phyloP scores from a whole-genome alignment of 2,329 filamentous ascomycete genomes.

The Aureobasidium subglaciale region DNA sequence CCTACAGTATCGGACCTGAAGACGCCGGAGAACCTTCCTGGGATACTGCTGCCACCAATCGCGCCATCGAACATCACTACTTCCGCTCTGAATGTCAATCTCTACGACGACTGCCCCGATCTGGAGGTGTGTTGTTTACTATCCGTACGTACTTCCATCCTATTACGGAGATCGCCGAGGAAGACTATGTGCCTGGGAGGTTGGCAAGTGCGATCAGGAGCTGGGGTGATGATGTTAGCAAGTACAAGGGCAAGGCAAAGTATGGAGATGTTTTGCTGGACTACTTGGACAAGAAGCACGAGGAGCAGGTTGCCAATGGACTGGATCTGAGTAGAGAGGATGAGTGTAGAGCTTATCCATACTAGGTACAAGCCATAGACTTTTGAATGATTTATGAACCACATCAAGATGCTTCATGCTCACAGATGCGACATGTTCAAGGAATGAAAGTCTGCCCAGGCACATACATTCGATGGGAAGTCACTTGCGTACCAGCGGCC shows the following conservation, averaged over 20 bases:
- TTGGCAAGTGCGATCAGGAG: constrained; percentile 72
- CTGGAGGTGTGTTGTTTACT: constrained; percentile 57
- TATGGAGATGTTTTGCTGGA: constrained; percentile 68
- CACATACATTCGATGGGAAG: too few species aligned
- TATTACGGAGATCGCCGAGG: constrained; percentile 58
- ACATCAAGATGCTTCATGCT: too few species aligned
- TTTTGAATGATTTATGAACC: too few species aligned
- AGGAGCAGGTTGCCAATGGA: constrained; percentile 63
- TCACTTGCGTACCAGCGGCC: too few species aligned
- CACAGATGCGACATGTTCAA: too few species aligned
- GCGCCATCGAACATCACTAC: constrained; percentile 63
- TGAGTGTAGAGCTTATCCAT: constrained; percentile 57
- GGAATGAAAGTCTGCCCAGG: too few species aligned
- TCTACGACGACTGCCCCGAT: constrained; percentile 42
- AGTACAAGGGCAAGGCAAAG: constrained; percentile 70
- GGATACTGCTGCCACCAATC: constrained; percentile 69
- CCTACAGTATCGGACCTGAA: constrained; percentile 65
- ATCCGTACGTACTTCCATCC: constrained; percentile 76
- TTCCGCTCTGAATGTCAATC: constrained; percentile 73
- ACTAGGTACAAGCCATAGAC: too few species aligned
- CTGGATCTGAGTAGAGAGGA: constrained; percentile 57
- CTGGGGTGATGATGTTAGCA: constrained; percentile 70
- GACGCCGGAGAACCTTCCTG: constrained; percentile 59
- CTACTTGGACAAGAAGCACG: constrained; percentile 67
- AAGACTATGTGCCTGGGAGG: constrained; percentile 70